Evolutionary conservation across 2,329 filamentous ascomycete species (phyloP).

Genomic region (Claviceps africana): DNA sequence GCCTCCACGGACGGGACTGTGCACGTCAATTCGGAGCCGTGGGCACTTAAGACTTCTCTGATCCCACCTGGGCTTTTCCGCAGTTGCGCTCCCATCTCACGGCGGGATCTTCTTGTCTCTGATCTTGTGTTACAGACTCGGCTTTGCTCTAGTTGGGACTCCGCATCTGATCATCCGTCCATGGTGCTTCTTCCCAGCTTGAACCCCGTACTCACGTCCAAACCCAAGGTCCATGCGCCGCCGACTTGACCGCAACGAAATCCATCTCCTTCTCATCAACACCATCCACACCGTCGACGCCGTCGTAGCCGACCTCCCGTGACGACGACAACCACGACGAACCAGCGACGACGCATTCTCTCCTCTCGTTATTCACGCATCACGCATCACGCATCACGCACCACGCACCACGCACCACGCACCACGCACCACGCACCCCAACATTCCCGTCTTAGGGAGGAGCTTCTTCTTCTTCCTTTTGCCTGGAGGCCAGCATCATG

Average conservation of each 20-base stretch:
- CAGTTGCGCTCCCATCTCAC: conserved; percentile 19
- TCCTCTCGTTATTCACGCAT: too few relatives aligned
- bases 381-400: too few relatives aligned
- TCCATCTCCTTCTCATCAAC: neutral
- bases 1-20: conserved; percentile 20
- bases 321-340: neutral
- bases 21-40: conserved; percentile 23
- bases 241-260: neutral
- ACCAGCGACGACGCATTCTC: neutral
- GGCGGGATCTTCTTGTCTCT: conserved; percentile 24
- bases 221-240: neutral
- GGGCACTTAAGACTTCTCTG: conserved; percentile 47
- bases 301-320: neutral
- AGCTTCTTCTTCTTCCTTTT: too few relatives aligned
- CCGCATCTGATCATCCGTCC: conserved; percentile 39
- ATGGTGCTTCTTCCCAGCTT: conserved; percentile 7
- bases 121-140: conserved; percentile 31
- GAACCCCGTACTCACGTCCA: neutral
- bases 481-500: too few relatives aligned
- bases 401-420: too few relatives aligned
- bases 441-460: too few relatives aligned
- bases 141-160: conserved; percentile 29
- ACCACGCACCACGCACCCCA: too few relatives aligned
- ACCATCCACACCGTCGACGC: neutral
- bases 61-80: conserved; percentile 31